Evolutionary conservation across 352 stramenopile species (phyloP).

Genomic region (Hyaloperonospora brassicae): DNA sequence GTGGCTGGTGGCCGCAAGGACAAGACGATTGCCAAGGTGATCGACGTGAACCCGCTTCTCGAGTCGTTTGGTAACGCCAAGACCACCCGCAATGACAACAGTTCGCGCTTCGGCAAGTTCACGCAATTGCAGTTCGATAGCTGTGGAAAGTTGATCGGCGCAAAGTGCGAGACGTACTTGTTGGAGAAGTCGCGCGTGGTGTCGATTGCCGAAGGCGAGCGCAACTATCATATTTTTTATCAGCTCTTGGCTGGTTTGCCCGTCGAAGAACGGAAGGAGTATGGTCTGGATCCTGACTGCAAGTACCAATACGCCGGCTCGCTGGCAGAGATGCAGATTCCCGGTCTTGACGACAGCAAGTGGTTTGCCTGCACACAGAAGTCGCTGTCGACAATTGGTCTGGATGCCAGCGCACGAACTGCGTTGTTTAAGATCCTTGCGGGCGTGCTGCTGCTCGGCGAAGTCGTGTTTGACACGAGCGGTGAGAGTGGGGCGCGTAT

Average conservation of each 20-base stretch:
- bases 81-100: conserved; percentile 91
- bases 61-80: conserved; percentile 94
- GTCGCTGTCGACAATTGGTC: conserved; percentile 70
- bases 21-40: conserved; percentile 87
- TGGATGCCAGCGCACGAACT: conserved; percentile 46
- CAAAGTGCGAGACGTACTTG: conserved; percentile 91
- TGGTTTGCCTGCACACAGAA: conserved; percentile 74
- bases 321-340: conserved; percentile 71
- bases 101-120: conserved; percentile 87
- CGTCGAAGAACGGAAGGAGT: conserved; percentile 42
- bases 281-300: conserved; percentile 53
- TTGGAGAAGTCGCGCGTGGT: conserved; percentile 95
- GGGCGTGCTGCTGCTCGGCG: conserved; percentile 93
- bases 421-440: conserved; percentile 79
- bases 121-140: conserved; percentile 84
- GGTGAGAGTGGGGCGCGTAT: conserved; percentile 70
- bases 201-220: conserved; percentile 91
- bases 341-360: conserved; percentile 79
- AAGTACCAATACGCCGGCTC: conserved; percentile 71
- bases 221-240: conserved; percentile 98
- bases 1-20: conserved; percentile 79
- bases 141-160: conserved; percentile 70
- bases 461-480: conserved; percentile 87
- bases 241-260: conserved; percentile 80
- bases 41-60: conserved; percentile 88